Base-by-base conservation (phyloP, 768 basidiomycete genomes). In the Mycena sanguinolenta region DNA sequence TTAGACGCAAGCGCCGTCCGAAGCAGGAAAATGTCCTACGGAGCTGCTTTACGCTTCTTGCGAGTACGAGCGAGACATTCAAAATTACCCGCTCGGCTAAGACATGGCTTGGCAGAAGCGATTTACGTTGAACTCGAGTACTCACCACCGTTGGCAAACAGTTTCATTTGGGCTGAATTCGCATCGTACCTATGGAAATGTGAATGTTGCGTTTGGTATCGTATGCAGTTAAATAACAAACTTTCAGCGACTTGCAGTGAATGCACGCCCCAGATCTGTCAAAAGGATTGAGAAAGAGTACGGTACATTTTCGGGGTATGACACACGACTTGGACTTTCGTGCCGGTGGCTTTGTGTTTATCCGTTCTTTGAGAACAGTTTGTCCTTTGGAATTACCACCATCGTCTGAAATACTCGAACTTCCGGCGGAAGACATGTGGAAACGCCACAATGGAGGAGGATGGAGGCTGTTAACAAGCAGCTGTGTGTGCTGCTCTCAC, bases 231-330 rank as follows among this genome's bases (percentile, higher is more conserved):
- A 50, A 62, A 38, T 32, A 30, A 73, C 79, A 54, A 58, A 87
- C 88, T 77, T 89, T 89, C 52, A 89, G 81, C 8, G 86, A 86
- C 77, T 89, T 89, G 77, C 88, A 89, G 67, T 89, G 86, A 30
- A 86, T 84, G 76, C 88, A 89, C 34, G 88, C 88, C 28, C 87
- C 85, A 62, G 84, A 80, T 38, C 88, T 88, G 55, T 54, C 21
- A 28, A 34, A 27, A 27, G 23, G 19, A 46, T 42, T 69, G 36
- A 61, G 44, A 49, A 38, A 5, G 16, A 57, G 46, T 57, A n/a
- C 19, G 21, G 25, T 21, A 30, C 10, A 27, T 28, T 27, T 27
- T 14, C 13, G 17, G 4, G 32, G 23, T 32, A 53, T 44, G 25
- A 57, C 69, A 32, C 53, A 65, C 69, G 44, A 52, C 28, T 66